Base-by-base conservation (phyloP, 164 flowering plant genomes). In the Magnolia officinalis region DNA sequence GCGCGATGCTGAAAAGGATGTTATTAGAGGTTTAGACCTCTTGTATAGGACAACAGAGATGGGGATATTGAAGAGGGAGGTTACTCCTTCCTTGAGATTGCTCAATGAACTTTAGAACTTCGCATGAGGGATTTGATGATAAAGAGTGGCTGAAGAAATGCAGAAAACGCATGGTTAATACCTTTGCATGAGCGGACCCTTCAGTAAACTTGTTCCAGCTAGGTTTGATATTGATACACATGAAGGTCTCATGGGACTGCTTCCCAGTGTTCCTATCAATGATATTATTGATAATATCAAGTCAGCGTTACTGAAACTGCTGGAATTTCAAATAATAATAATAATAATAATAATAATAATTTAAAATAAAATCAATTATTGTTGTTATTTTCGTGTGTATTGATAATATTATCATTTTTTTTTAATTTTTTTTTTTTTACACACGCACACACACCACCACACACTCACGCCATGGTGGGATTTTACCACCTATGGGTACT, bases 31-130 rank as follows among this genome's bases (percentile, higher is more conserved):
- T 88, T 90, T 96, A 59, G 96, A 96, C 85, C 92, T 96, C 72
- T 82, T 94, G 79, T 96, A 93, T 84, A 87, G 98, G 85, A 90
- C 98, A 79, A 90, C 93, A 73, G 98, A 96, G 99, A 89, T 90
- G 37, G 99, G 94, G 88, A 96, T 96, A 80, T 83, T 94, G 82
- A 90, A 90, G 86, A 83, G 90, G 74, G 93, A 91, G 86, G 98
- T 97, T 64, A 83, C 88, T 75, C 96, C 97, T 51, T 91, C 97
- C 65, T 91, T 96, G 98, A 91, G 92, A 83, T 84, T 96, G 80
- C 95, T 96, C 76, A 90, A 96, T 24, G 98, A 96, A 71, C 97
- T 96, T 75, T 78, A 94, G 88, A 94, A 87, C 80, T 94, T 74
- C 94, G 87, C 90, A 96, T 77, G 99, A 96, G 82, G 99, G 97